A percentile compares a stretch with the other conserved stretches of the same genome.
Evolutionary conservation across 768 basidiomycete species (phyloP).

Genomic region (Daedalea quercina): DNA sequence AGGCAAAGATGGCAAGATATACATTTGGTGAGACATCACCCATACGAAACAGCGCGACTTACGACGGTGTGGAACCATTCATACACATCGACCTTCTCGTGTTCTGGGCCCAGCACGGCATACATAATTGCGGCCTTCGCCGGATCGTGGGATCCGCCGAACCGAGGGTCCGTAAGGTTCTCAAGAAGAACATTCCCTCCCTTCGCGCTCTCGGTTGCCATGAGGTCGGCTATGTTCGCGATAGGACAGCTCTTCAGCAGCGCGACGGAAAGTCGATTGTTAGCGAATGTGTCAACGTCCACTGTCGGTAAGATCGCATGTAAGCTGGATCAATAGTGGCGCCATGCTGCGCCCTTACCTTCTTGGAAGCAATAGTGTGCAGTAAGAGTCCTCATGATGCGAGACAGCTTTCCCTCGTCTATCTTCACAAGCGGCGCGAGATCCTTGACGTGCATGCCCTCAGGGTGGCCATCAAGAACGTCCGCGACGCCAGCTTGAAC

Average conservation of each 20-base stretch:
- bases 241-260: slow-evolving; percentile 28
- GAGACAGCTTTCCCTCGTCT: slow-evolving; percentile 29
- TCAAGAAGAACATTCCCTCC: slow-evolving; percentile 25
- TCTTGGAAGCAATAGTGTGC: slow-evolving; percentile 36
- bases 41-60: no score
- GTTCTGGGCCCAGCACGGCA: background rate
- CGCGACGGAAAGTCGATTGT: slow-evolving; percentile 33
- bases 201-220: slow-evolving; percentile 14
- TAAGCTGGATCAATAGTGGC: background rate
- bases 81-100: background rate
- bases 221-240: slow-evolving; percentile 17
- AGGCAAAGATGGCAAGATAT: no score
- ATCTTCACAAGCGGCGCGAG: slow-evolving; percentile 25
- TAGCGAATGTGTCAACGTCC: slow-evolving; percentile 30
- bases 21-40: no score
- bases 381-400: slow-evolving; percentile 33
- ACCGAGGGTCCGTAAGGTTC: slow-evolving; percentile 29
- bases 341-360: slow-evolving; percentile 17
- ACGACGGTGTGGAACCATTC: slow-evolving; percentile 3
- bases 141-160: slow-evolving; percentile 10
- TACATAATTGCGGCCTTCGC: slow-evolving; percentile 10
- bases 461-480: slow-evolving; percentile 27
- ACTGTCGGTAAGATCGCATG: slow-evolving; percentile 18
- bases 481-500: slow-evolving; percentile 32
- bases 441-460: slow-evolving; percentile 30